Base-by-base conservation (phyloP, 371 early-diverging fungal species). In the Mortierella sp. region DNA sequence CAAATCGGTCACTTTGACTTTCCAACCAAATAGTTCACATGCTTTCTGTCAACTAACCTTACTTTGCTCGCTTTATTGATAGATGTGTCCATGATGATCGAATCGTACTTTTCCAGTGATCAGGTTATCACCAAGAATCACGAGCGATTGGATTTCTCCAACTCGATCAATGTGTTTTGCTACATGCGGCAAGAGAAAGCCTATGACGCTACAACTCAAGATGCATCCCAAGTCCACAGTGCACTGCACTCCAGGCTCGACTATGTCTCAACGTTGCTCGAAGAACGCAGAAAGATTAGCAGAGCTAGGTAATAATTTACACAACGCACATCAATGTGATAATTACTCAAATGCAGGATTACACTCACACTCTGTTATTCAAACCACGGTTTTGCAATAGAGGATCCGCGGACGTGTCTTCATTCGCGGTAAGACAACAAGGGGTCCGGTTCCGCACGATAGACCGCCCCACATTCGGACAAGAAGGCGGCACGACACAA, bases 141-240 rank as follows among this genome's bases (percentile, higher is more conserved):
- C 37, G 37, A 37, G 37, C 37, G 37, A 9, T 37, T 37, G 37
- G 37, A 37, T 37, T 59, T 23, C 59, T 51, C 46, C 60, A 59
- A 44, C 44, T 51, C 59, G n/a, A 14, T 58, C 66, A 66, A 59
- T 29, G 60, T 59, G 18, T 66, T 66, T 21, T 58, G 58, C 60
- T 9, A 12, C 58, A 37, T 66, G 60, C 45, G 59, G 53, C 66
- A 66, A 51, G 65, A 64, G 58, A 15, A 21, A 37, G 23, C 21
- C 23, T 30, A 11, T 55, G 47, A 64, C 46, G 55, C 64, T 25
- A 45, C 60, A 18, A 29, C 57, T 26, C 29, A 57, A 29, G 57
- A 57, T 30, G 25, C 29, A n/a, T 15, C 57, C 1, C 30, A 19
- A 47, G 21, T 57, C 55, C 57, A 65, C 50, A 16, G 12, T 3